Evolutionary conservation across 2,329 filamentous ascomycete genomes (phyloP), one percentile per base, ranked within the genome.

Genomic region (Penicillium aurantiogriseum): DNA sequence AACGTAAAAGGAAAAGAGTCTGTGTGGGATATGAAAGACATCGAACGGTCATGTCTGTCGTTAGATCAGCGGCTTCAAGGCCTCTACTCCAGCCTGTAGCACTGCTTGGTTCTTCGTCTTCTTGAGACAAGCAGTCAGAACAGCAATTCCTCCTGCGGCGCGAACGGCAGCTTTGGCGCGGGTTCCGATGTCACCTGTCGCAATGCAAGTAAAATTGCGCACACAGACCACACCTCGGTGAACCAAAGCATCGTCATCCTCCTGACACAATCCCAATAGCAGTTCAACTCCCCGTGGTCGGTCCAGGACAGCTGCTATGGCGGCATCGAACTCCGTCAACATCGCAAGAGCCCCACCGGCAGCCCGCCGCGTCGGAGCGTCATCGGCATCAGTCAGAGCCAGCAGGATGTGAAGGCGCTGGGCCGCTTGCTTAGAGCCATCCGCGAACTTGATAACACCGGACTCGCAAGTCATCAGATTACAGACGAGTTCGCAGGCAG

Each of bases 261-360:
- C 91, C 17, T 80, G 79, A 68, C 91, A 96, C 69, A 97, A 76
- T 0, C 82, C 85, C n/a, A 99, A 74, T n/a, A 97, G 67, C n/a
- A 91, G 85, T 60, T 86, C 81, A 4, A 94, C 81, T 0, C 91
- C 91, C 15, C 88, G 82, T 5, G 90, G 85, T 36, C 88, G 81
- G 58, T 85, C 83, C 38, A 96, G 67, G 3, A 97, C 82, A 4
- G 84, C 87, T 2, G 84, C 81, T 1, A 93, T 88, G 0, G 90
- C 89, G 1, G 83, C 82, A 66, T 94, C 90, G 71, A 88, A 92
- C 31, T 86, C 85, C 0, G 92, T 92, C 25, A 99, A 76, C 75
- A 90, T 90, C 0, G 93, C 94, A 49, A 99, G 74, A 0, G 92
- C 93, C 1, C 94, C 94, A 3, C 92, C 92, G 0, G 94, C 92